These are phyloP conservation scores for Leucaena leucocephala DNA, from an alignment of 306 rosid genomes.

Conservation along the genomic window DNA sequence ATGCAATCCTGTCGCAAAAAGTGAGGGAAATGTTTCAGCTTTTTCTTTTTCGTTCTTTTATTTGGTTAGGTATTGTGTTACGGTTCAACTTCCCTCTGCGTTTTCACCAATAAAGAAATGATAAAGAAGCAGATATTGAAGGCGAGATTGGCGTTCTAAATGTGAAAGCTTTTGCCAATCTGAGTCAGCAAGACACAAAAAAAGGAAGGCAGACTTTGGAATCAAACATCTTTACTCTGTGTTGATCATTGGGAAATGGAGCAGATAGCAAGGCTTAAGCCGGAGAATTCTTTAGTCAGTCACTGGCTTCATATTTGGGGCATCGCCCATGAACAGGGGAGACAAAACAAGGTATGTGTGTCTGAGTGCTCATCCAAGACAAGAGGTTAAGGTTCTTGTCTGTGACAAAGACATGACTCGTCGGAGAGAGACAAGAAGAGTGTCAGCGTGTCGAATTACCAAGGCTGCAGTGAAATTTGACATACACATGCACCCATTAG, in stretches of 20 bases:
- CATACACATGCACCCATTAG: not conserved
- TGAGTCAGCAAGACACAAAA: constrained; percentile 38
- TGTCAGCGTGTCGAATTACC: constrained; percentile 29
- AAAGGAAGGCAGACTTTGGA: constrained; percentile 39
- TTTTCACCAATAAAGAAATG: constrained; percentile 32
- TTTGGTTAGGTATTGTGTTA: constrained; percentile 8
- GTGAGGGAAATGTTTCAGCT: constrained; percentile 50
- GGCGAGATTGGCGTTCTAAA: constrained; percentile 70
- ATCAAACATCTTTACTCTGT: constrained; percentile 31
- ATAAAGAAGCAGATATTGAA: constrained; percentile 45
- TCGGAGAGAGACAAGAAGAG: constrained; percentile 5
- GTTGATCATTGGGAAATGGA: constrained; percentile 44
- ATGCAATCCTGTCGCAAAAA: constrained; percentile 52
- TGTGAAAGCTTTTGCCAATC: constrained; percentile 29
- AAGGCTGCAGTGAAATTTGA: constrained; percentile 18
- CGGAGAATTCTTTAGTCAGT: constrained; percentile 18
- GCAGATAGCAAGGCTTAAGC: constrained; percentile 6
- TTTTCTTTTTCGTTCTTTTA: constrained; percentile 14
- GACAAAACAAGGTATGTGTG: constrained; percentile 17
- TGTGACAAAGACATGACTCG: constrained; percentile 20
- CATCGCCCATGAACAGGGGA: not conserved
- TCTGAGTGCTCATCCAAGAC: not conserved
- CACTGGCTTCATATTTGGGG: constrained; percentile 30
- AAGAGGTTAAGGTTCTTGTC: constrained; percentile 7
- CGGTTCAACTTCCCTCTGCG: constrained; percentile 31